Evolutionary conservation across 306 rosid genomes (phyloP), one percentile per base, ranked within the genome.

Genomic region (Hippophae rhamnoides): DNA sequence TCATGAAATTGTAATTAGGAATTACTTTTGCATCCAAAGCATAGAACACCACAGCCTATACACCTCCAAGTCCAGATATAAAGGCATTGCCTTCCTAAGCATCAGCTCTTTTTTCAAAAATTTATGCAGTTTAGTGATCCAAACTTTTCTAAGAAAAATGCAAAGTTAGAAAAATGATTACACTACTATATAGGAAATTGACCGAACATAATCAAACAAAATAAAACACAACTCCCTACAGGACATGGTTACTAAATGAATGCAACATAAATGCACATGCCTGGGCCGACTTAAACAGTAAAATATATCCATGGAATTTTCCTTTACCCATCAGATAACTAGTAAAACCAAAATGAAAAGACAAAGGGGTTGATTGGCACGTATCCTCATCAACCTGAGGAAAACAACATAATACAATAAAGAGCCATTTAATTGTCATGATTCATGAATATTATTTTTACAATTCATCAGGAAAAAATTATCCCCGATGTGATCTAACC

Each of bases 401-500:
- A 11, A 57, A 63, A 18, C 7, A 2, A 44, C 58, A 10, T 8
- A 31, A 26, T 51, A 7, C 2, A 5, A 31, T 51, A 43, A 60
- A 52, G 9, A 14, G 9, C 47, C 56, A 40, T 7, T 18, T 14
- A 60, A 44, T 41, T 2, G 12, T 6, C 1, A 26, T 3, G 26
- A 41, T 47, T 47, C 38, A 31, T 49, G 14, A 58, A 43, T 25
- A 12, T 25, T 8, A 14, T 10, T 46, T 13, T 38, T 46, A 69
- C 65, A 40, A 13, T 52, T 63, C 43, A 62, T 52, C 13, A 68
- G 56, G 57, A 59, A 46, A 59, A 53, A 62, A 1, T 60, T 52
- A 27, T 56, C 62, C 42, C 45, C 23, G 10, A 38, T 40, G 65
- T 68, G 56, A 43, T 63, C 85, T 74, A 69, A 89, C 99, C 99